Evolutionary conservation across 2,329 filamentous ascomycete genomes (phyloP), one percentile per base, ranked within the genome.

Genomic region (Colletotrichum coccodes): DNA sequence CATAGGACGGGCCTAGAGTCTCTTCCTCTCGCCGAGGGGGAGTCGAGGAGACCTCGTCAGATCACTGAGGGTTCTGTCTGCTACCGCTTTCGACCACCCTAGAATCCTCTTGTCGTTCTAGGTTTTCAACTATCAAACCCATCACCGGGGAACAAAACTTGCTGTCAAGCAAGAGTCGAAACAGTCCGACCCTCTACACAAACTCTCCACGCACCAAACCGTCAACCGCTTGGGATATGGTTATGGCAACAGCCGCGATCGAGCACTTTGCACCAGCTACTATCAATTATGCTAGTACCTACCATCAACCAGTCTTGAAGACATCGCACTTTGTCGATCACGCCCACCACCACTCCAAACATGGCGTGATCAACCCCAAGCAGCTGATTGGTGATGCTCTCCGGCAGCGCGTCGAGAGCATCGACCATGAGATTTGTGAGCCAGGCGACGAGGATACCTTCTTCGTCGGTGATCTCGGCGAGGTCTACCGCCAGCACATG

Each of bases 11-110:
- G 90, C 91, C 91, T 90, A 90, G 89, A 91, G 93, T 92, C 95
- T 97, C 95, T 98, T 98, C 95, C 95, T 97, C 95, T 96, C 86
- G 87, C 86, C 84, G 95, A 95, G 96, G 96, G 95, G 97, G 96
- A 96, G 94, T 97, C 94, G 93, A 94, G 92, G 92, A 95, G 94
- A 92, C 94, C 93, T 94, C 92, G 94, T 92, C 93, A 93, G 90
- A 91, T 91, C 89, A 91, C 87, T 88, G 88, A 93, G 89, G 94
- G 92, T 91, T 92, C 94, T 89, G 93, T 94, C 87, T 92, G 92
- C 85, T 97, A 95, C 86, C 92, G 91, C 84, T 97, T 96, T 88
- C 93, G 94, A 90, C 96, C 96, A 84, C 96, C 96, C 82, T 98
- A 98, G 94, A 85, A 91, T 81, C 75, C 73, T 77, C 77, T 78